Percentiles rank a stretch among this genome's conserved stretches.
Evolutionary conservation across 441 rosid species (phyloP).

Genomic region (Brassica hybrid): DNA sequence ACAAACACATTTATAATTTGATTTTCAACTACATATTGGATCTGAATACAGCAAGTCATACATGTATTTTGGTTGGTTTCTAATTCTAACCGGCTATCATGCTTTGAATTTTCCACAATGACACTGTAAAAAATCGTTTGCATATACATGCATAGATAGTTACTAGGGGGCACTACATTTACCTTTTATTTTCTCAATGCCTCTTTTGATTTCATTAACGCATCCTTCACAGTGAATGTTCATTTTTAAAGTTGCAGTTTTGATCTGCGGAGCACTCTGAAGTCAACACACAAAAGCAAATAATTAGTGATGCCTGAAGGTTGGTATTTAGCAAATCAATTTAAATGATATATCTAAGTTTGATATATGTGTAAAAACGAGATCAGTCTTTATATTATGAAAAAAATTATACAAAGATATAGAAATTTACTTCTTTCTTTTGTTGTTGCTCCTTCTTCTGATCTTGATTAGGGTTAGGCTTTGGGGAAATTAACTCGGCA

Average conservation of each 20-base stretch:
- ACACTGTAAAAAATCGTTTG: neutral
- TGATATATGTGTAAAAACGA: neutral
- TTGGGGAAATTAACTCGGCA: constrained; percentile 61
- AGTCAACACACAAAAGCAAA: neutral
- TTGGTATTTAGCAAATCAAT: neutral
- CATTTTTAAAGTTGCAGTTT: constrained; percentile 51
- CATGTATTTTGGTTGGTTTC: too few relatives aligned
- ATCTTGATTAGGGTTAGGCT: constrained; percentile 38
- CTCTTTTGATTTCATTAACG: constrained; percentile 56
- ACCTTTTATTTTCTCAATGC: constrained; percentile 60
- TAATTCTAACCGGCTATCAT: neutral
- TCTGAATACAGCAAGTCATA: neutral
- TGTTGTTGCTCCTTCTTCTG: constrained; percentile 38
- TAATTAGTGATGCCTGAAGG: neutral
- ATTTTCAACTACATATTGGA: neutral
- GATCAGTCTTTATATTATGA: neutral
- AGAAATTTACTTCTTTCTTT: constrained; percentile 45
- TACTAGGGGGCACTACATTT: neutral
- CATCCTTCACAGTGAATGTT: constrained; percentile 76
- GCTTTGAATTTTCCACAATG: neutral
- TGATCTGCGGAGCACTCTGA: constrained; percentile 46
- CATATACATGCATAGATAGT: neutral
- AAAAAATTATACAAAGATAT: neutral
- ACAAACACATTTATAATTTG: neutral
- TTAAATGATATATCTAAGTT: neutral